Evolutionary conservation across 2,329 filamentous ascomycete species (phyloP).

Genomic region (Emergomyces pasteurianus): DNA sequence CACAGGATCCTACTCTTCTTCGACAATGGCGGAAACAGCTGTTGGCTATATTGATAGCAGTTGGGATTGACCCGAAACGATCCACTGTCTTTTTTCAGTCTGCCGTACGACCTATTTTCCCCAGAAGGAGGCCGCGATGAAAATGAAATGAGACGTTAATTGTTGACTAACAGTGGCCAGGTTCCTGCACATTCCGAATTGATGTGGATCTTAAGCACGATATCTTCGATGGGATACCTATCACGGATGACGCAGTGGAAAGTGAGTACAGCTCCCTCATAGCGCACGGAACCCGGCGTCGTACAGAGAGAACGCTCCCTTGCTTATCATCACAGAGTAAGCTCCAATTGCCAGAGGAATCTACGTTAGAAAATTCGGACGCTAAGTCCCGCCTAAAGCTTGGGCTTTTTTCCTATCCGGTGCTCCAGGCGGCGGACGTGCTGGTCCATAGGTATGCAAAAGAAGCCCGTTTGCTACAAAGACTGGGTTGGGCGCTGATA

Average conservation of each 20-base stretch:
- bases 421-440: slow-evolving; percentile 90
- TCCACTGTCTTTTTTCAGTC: slow-evolving; percentile 76
- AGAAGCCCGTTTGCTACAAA: slow-evolving; percentile 8
- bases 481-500: slow-evolving; percentile 1
- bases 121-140: too few species aligned
- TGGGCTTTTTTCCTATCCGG: slow-evolving; percentile 89
- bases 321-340: slow-evolving; percentile 48
- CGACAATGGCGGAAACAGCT: slow-evolving; percentile 57
- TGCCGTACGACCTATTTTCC: slow-evolving; percentile 40
- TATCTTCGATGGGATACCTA: slow-evolving; percentile 85
- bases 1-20: slow-evolving; percentile 52
- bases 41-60: slow-evolving; percentile 67
- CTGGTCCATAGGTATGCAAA: slow-evolving; percentile 61
- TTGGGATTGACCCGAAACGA: slow-evolving; percentile 68
- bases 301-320: neutral
- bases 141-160: neutral
- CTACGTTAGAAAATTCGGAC: slow-evolving; percentile 44
- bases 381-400: slow-evolving; percentile 60
- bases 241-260: slow-evolving; percentile 99
- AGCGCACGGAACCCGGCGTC: neutral
- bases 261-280: slow-evolving; percentile 37
- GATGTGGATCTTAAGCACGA: slow-evolving; percentile 94
- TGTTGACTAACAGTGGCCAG: slow-evolving; percentile 27
- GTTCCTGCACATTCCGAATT: slow-evolving; percentile 73
- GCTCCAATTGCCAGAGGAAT: slow-evolving; percentile 49